phyloP scores from a whole-genome alignment of 768 basidiomycete genomes.

The Tephrocybe sp. region DNA sequence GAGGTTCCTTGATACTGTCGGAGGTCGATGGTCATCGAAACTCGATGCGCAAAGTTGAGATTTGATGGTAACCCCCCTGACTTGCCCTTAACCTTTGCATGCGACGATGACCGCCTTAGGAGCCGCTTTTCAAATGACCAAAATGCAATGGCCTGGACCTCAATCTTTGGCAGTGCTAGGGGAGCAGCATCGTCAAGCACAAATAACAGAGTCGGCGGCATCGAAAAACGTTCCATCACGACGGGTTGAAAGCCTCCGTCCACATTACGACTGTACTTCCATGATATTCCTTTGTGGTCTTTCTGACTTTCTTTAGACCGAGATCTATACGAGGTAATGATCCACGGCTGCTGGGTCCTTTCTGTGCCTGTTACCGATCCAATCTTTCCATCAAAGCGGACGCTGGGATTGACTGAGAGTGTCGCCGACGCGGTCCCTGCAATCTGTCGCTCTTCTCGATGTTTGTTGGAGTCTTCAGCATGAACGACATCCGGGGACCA shows the following conservation, averaged over 20 bases:
- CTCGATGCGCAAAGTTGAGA: neutral
- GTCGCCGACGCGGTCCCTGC: neutral
- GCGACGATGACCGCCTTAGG: neutral
- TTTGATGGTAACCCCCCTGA: neutral
- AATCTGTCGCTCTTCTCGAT: neutral
- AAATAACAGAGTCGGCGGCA: neutral
- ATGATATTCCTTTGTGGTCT: neutral
- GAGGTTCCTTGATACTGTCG: neutral
- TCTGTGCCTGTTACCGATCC: neutral
- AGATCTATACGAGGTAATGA: neutral
- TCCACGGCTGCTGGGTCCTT: neutral
- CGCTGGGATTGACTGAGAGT: neutral
- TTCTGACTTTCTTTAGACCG: too few species aligned
- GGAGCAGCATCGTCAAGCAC: neutral
- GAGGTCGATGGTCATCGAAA: neutral
- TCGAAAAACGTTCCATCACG: neutral
- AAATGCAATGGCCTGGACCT: neutral
- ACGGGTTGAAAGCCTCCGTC: neutral
- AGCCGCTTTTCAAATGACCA: conserved; percentile 1
- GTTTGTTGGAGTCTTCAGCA: neutral
- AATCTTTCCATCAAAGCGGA: neutral
- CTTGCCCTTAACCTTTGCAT: neutral
- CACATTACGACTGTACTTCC: neutral
- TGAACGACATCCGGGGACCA: neutral
- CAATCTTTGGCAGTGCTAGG: neutral